Conservation (phyloP, 805 yeast species). For the Saturnispora gosingensis region DNA sequence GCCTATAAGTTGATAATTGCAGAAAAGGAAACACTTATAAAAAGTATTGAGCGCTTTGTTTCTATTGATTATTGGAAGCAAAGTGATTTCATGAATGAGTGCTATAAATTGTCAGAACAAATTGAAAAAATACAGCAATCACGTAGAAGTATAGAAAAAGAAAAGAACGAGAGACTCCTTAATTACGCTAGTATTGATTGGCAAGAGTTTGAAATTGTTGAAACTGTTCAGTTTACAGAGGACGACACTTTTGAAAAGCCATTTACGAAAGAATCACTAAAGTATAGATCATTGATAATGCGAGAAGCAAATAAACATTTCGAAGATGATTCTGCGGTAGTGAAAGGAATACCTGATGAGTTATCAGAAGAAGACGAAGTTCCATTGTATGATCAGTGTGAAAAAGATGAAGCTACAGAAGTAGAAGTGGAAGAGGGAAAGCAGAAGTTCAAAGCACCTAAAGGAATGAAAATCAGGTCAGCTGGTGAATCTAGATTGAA, state of each 20-base stretch:
- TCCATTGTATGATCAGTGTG: slow-evolving; percentile 1
- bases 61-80: slow-evolving; percentile 17
- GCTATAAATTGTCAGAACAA: slow-evolving; percentile 51
- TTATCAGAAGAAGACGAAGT: slow-evolving; percentile 2
- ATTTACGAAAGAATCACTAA: slow-evolving; percentile 45
- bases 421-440: slow-evolving; percentile 4
- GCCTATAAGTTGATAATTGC: slow-evolving; percentile 44
- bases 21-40: slow-evolving; percentile 13
- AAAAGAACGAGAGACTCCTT: slow-evolving; percentile 31
- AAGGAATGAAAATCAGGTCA: slow-evolving; percentile 56
- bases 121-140: slow-evolving; percentile 30
- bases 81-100: slow-evolving; percentile 33
- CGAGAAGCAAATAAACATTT: slow-evolving; percentile 31
- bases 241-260: slow-evolving; percentile 54
- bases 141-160: slow-evolving; percentile 24
- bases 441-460: slow-evolving; percentile 15
- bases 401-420: slow-evolving; percentile 2
- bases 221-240: slow-evolving; percentile 55
- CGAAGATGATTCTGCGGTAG: slow-evolving; percentile 22
- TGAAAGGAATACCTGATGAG: slow-evolving; percentile 12
- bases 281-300: slow-evolving; percentile 51
- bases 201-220: slow-evolving; percentile 72
- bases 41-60: slow-evolving; percentile 13
- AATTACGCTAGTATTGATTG: slow-evolving; percentile 77
- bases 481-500: slow-evolving; percentile 60